Conservation (phyloP, 2,329 filamentous ascomycete genomes). For the Fusarium sp. region DNA sequence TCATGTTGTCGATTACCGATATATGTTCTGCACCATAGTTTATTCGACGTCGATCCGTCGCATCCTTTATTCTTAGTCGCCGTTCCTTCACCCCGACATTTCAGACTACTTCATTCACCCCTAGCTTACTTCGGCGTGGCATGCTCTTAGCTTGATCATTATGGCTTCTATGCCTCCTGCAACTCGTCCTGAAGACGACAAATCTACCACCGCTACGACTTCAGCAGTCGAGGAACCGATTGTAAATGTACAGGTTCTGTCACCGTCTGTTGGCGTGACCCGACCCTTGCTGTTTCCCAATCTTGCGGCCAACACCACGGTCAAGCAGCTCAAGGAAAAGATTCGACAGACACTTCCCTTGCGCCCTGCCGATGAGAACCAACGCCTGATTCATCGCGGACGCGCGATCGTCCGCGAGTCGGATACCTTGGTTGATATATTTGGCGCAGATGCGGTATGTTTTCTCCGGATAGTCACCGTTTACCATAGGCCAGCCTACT, state of each 20-base stretch:
- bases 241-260: conserved; percentile 70
- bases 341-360: conserved; percentile 65
- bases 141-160: conserved; percentile 46
- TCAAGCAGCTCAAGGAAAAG: conserved; percentile 68
- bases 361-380: conserved; percentile 65
- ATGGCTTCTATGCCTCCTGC: conserved; percentile 57
- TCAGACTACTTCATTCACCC: conserved; percentile 22
- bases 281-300: conserved; percentile 63
- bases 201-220: conserved; percentile 16
- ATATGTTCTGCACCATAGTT: conserved; percentile 4
- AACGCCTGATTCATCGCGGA: conserved; percentile 72
- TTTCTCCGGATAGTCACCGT: conserved; percentile 3
- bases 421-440: conserved; percentile 68
- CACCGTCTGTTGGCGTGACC: conserved; percentile 67
- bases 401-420: conserved; percentile 66
- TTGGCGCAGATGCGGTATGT: conserved; percentile 66
- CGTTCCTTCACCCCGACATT: conserved; percentile 14
- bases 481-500: conserved; percentile 32
- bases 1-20: conserved; percentile 19
- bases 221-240: conserved; percentile 52
- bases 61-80: conserved; percentile 10
- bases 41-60: conserved; percentile 12
- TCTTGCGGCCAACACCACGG: conserved; percentile 63
- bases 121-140: conserved; percentile 39
- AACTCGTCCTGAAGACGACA: conserved; percentile 44